Evolutionary conservation across 306 rosid species (phyloP).

Genomic region (Fragaria iinumae): DNA sequence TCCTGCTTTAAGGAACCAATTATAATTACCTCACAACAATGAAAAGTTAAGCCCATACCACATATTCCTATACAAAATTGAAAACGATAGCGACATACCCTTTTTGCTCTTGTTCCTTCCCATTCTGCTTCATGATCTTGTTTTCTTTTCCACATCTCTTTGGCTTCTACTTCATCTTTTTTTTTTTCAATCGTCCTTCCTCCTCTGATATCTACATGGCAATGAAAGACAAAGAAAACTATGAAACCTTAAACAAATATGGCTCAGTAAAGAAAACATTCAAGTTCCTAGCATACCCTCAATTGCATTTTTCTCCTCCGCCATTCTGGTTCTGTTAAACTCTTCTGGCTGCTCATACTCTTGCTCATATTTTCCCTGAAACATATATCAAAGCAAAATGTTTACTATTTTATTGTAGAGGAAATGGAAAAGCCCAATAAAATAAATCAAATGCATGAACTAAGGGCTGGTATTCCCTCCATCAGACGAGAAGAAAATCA

Average conservation of each 20-base stretch:
- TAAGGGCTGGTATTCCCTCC: background rate
- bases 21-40: background rate
- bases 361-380: slow-evolving; percentile 90
- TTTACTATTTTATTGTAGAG: slow-evolving; percentile 14
- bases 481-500: background rate
- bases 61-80: background rate
- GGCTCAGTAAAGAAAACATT: background rate
- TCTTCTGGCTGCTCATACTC: slow-evolving; percentile 77
- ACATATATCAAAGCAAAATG: slow-evolving; percentile 12
- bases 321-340: slow-evolving; percentile 98
- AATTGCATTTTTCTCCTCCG: slow-evolving; percentile 96
- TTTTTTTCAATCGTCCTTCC: slow-evolving; percentile 90
- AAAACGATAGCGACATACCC: slow-evolving; percentile 61
- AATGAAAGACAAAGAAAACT: slow-evolving; percentile 20
- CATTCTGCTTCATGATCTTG: slow-evolving; percentile 97
- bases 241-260: no score
- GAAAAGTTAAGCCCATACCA: background rate
- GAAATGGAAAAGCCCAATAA: background rate
- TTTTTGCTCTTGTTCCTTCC: slow-evolving; percentile 96
- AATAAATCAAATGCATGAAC: background rate
- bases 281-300: slow-evolving; percentile 60
- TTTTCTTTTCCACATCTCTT: slow-evolving; percentile 98
- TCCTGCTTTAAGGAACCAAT: background rate
- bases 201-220: slow-evolving; percentile 85
- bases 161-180: slow-evolving; percentile 89